Base-by-base conservation (phyloP, 495 filamentous ascomycete genomes). In the Thozetella sp. region DNA sequence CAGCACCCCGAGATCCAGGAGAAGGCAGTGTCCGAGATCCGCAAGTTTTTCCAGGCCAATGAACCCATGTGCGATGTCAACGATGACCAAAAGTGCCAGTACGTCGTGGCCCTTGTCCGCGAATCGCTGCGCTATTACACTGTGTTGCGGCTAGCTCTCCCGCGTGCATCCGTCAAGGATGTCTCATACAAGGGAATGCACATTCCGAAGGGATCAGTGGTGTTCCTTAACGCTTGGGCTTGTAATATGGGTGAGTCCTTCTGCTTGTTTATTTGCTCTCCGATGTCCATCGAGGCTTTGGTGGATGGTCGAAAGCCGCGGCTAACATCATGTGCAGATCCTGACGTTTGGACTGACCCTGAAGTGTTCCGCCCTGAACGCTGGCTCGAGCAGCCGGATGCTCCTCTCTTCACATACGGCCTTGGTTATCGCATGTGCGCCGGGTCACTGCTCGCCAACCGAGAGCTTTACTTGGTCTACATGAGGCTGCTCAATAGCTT, bases 381-480 rank as follows among this genome's bases (percentile, higher is more conserved):
- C 13, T 90, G 84, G 82, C 61, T 87, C 30, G 84, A 87, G 63
- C 79, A 84, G 51, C 84, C 85, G 0, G 86, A 88, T 45, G 79
- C 83, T 2, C 86, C 85, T 10, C 61, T 87, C 15, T 86, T 87
- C 61, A 84, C 83, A 0, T 88, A 87, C 54, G 85, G 86, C 2
- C 73, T 87, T 53, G 86, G 86, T 12, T 88, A 86, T 57, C 79
- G 87, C 22, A 88, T 89, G 86, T 90, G 87, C 59, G 81, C 85
- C 10, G 87, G 86, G 12, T 82, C 83, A 0, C 65, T 88, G 51
- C 77, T 90, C 1, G 85, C 86, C 22, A 88, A 88, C 45, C 76
- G 85, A 0, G 86, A 90, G 68, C 69, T 88, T n/a, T 89, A 90
- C 59, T 72, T 88, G 45, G 78, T 85, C 48, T 87, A 88, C 70